These are phyloP conservation scores for Paraurostyla sp. DNA, from an alignment of 73 alveolate genomes.

Conservation along the genomic window DNA sequence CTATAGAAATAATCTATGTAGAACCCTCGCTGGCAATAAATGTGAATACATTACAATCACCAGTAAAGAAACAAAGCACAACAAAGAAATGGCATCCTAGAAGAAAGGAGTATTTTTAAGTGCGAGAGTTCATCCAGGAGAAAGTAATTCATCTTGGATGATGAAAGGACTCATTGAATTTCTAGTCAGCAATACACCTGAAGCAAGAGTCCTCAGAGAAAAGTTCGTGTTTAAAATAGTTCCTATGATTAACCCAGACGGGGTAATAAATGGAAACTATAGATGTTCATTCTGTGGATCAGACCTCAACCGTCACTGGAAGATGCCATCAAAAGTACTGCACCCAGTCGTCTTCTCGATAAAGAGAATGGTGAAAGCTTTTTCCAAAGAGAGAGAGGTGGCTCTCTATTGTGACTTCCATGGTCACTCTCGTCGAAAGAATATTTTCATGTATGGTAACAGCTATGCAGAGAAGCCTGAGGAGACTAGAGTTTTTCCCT, in stretches of 20 bases:
- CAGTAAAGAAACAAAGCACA: neutral
- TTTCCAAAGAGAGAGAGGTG: neutral
- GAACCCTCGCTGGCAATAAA: constrained; percentile 84
- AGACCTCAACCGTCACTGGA: constrained; percentile 80
- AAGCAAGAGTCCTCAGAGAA: constrained; percentile 82
- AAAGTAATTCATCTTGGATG: constrained; percentile 94
- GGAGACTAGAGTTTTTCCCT: neutral
- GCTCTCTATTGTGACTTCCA: constrained; percentile 75
- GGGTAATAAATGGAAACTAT: constrained; percentile 81
- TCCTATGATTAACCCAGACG: constrained; percentile 88
- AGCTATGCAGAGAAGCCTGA: neutral
- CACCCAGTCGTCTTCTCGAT: constrained; percentile 79
- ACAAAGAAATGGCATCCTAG: neutral
- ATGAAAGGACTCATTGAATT: constrained; percentile 80
- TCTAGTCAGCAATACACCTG: constrained; percentile 73
- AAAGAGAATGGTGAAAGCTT: constrained; percentile 62
- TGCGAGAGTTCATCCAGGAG: constrained; percentile 99
- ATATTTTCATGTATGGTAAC: constrained; percentile 77
- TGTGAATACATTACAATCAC: constrained; percentile 78
- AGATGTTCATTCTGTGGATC: constrained; percentile 79
- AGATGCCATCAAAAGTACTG: constrained; percentile 75
- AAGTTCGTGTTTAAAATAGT: constrained; percentile 80
- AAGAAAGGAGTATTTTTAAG: constrained; percentile 80
- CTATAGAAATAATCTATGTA: constrained; percentile 70
- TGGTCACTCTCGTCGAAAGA: constrained; percentile 76